Percentiles rank a stretch among this genome's conserved stretches.
These are phyloP conservation scores for Xerocomellus amylosporus DNA, from an alignment of 768 basidiomycete species.

Conservation along the genomic window DNA sequence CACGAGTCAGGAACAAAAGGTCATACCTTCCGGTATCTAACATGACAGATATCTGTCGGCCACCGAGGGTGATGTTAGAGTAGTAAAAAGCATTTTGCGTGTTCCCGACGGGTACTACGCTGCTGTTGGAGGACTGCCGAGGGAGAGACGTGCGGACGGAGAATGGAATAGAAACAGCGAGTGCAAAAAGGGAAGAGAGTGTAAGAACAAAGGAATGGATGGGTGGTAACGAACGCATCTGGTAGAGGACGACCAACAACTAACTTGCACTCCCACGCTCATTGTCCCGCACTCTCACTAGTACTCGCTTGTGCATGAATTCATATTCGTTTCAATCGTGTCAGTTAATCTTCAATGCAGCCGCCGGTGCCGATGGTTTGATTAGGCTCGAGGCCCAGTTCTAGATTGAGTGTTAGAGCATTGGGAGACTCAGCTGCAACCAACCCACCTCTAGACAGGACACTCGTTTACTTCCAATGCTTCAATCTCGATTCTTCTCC, in stretches of 20 bases:
- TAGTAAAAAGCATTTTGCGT: constrained; percentile 73
- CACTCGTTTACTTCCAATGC: constrained; percentile 54
- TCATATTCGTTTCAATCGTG: not conserved
- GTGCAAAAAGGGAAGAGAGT: constrained; percentile 10
- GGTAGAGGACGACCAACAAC: not conserved
- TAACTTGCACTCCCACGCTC: no score
- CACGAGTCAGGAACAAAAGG: not conserved
- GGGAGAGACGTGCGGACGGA: constrained; percentile 18
- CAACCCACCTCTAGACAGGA: constrained; percentile 57
- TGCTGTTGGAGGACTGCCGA: constrained; percentile 25
- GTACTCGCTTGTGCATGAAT: no score
- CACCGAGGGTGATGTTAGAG: constrained; percentile 66
- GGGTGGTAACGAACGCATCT: constrained; percentile 25
- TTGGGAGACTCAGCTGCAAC: constrained; percentile 38
- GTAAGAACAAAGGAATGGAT: constrained; percentile 23
- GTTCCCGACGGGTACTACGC: constrained; percentile 51
- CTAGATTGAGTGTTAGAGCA: constrained; percentile 47
- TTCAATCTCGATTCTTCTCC: constrained; percentile 58
- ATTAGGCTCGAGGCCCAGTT: constrained; percentile 61
- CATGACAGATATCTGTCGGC: constrained; percentile 54
- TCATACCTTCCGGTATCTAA: constrained; percentile 74
- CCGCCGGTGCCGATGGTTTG: constrained; percentile 32
- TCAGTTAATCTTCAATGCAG: constrained; percentile 7
- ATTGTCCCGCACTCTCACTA: no score
- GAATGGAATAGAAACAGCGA: constrained; percentile 36